Conservation (phyloP, 257 asterid species). For the Cinchona pubescens region DNA sequence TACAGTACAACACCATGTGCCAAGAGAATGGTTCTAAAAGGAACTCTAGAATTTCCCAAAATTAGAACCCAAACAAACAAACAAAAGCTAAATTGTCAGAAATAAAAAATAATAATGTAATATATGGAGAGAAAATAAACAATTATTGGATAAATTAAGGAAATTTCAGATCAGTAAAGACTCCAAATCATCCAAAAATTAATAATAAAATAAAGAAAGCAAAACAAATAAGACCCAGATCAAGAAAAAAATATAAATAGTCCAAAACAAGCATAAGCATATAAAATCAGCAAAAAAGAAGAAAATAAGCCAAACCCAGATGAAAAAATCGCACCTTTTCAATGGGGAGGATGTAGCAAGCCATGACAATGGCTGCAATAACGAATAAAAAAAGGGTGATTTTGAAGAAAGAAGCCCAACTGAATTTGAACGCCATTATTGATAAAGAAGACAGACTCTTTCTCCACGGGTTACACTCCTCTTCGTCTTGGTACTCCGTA, state of each 20-base stretch:
- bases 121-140: background rate
- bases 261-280: conserved; percentile 10
- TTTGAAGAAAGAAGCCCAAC: conserved; percentile 61
- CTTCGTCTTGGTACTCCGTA: conserved; percentile 53
- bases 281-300: conserved; percentile 8
- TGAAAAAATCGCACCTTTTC: conserved; percentile 54
- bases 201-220: background rate
- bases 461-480: conserved; percentile 82
- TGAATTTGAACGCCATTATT: conserved; percentile 62
- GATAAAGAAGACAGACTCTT: conserved; percentile 55
- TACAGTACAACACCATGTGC: no score
- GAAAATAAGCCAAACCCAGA: conserved; percentile 1
- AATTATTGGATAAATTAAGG: background rate
- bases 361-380: conserved; percentile 56
- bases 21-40: no score
- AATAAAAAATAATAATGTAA: no score
- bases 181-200: background rate
- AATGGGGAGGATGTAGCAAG: conserved; percentile 86
- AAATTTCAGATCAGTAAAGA: conserved; percentile 10
- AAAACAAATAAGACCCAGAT: conserved; percentile 9
- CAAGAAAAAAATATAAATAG: background rate
- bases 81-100: background rate
- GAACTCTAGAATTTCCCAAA: no score
- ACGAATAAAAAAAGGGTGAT: conserved; percentile 52
- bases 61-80: background rate